A percentile compares a stretch with the other conserved stretches of the same genome.
Evolutionary conservation across 495 filamentous ascomycete species (phyloP).

Genomic region (Podospora didyma): DNA sequence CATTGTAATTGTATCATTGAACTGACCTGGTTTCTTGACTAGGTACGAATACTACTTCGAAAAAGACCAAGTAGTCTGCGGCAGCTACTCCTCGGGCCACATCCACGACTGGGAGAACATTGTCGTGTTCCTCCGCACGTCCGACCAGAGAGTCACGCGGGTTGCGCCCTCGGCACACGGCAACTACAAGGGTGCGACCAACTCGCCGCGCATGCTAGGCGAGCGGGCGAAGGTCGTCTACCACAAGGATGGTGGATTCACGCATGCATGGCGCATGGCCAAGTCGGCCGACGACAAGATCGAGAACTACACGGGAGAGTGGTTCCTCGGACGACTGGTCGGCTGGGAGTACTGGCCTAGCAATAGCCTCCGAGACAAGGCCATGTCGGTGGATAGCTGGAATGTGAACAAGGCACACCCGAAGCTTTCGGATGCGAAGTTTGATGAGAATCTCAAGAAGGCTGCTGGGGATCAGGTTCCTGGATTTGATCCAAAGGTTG

Average conservation of each 20-base stretch:
- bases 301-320: conserved; percentile 27
- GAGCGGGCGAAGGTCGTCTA: conserved; percentile 27
- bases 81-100: conserved; percentile 23
- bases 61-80: conserved; percentile 26
- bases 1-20: too few species aligned
- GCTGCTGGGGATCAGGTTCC: too few species aligned
- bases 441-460: too few species aligned
- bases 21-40: not conserved
- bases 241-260: conserved; percentile 26
- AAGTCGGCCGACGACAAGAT: conserved; percentile 27
- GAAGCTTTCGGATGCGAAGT: too few species aligned
- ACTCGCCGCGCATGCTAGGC: conserved; percentile 6
- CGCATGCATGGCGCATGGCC: conserved; percentile 29
- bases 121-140: conserved; percentile 27
- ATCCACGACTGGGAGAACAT: conserved; percentile 37
- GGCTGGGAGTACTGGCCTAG: conserved; percentile 26
- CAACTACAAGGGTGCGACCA: conserved; percentile 14
- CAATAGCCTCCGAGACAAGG: conserved; percentile 22
- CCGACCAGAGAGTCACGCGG: conserved; percentile 19
- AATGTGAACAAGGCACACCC: too few species aligned
- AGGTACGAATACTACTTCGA: conserved; percentile 36
- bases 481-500: too few species aligned
- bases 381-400: conserved; percentile 17
- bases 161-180: conserved; percentile 29
- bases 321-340: conserved; percentile 27